These are phyloP conservation scores for Ormosia emarginata DNA, from an alignment of 306 rosid species.

Conservation along the genomic window DNA sequence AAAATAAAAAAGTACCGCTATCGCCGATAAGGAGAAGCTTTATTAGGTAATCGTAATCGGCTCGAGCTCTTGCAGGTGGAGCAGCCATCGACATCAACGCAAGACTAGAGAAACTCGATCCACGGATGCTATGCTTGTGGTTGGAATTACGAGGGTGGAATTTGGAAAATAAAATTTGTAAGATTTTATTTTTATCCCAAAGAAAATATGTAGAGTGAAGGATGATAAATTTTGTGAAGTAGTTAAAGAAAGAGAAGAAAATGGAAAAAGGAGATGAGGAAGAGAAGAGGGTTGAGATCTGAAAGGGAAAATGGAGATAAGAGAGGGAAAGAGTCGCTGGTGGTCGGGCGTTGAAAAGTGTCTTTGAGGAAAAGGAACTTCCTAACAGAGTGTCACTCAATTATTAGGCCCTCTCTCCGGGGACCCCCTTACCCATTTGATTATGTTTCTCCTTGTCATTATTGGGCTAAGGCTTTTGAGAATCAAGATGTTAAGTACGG, in stretches of 20 bases:
- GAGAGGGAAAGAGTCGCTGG: background rate
- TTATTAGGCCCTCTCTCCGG: background rate
- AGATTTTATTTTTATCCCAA: background rate
- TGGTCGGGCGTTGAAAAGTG: constrained; percentile 50
- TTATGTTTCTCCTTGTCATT: no score
- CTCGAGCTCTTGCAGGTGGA: constrained; percentile 95
- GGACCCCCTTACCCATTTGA: no score
- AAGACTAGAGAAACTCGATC: constrained; percentile 11
- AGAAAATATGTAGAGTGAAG: background rate
- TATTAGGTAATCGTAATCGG: constrained; percentile 92
- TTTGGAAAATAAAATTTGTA: background rate
- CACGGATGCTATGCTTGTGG: background rate
- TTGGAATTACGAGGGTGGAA: background rate
- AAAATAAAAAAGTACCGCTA: constrained; percentile 59
- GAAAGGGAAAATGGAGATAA: constrained; percentile 19
- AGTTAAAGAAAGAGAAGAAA: background rate
- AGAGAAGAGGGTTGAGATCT: constrained; percentile 45
- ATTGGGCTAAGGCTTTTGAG: no score
- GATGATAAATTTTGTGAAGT: background rate
- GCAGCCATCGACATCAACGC: constrained; percentile 55
- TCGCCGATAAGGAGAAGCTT: constrained; percentile 97
- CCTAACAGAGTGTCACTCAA: background rate
- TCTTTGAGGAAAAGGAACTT: background rate
- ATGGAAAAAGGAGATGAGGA: constrained; percentile 23
- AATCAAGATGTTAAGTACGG: no score